phyloP scores from a whole-genome alignment of 352 stramenopile species.

The Phytophthora constricta region DNA sequence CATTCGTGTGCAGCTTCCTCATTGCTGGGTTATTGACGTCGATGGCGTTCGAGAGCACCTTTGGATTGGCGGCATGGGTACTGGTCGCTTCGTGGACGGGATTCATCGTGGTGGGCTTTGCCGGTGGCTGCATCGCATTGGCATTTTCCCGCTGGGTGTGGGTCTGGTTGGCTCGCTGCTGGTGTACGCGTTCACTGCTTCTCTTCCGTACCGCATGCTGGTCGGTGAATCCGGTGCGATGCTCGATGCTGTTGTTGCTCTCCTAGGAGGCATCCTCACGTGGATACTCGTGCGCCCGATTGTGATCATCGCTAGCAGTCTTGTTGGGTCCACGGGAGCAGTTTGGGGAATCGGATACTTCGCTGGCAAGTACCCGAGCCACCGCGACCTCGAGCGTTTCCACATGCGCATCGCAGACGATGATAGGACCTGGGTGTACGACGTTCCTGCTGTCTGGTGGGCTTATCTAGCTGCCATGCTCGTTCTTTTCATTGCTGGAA shows the following conservation, averaged over 20 bases:
- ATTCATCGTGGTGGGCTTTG: slow-evolving; percentile 44
- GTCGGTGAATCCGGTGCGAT: slow-evolving; percentile 26
- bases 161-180: slow-evolving; percentile 53
- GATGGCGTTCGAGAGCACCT: slow-evolving; percentile 47
- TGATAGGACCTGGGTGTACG: slow-evolving; percentile 42
- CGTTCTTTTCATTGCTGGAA: slow-evolving; percentile 50
- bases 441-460: slow-evolving; percentile 68
- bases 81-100: slow-evolving; percentile 57
- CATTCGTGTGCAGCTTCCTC: slow-evolving; percentile 66
- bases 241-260: slow-evolving; percentile 45
- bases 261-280: slow-evolving; percentile 52
- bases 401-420: slow-evolving; percentile 18
- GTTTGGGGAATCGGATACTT: slow-evolving; percentile 80
- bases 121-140: slow-evolving; percentile 50
- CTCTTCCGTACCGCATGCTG: slow-evolving; percentile 54
- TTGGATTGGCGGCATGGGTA: slow-evolving; percentile 53
- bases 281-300: slow-evolving; percentile 62
- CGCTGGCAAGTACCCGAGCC: slow-evolving; percentile 68
- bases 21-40: slow-evolving; percentile 51
- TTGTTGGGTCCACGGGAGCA: slow-evolving; percentile 56
- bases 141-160: slow-evolving; percentile 58
- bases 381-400: slow-evolving; percentile 58
- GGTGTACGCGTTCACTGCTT: slow-evolving; percentile 48
- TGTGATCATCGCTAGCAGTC: slow-evolving; percentile 65
- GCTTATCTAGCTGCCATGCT: slow-evolving; percentile 60